These are phyloP conservation scores for Themeda triandra DNA, from an alignment of 176 grass and related monocot species.

Conservation along the genomic window DNA sequence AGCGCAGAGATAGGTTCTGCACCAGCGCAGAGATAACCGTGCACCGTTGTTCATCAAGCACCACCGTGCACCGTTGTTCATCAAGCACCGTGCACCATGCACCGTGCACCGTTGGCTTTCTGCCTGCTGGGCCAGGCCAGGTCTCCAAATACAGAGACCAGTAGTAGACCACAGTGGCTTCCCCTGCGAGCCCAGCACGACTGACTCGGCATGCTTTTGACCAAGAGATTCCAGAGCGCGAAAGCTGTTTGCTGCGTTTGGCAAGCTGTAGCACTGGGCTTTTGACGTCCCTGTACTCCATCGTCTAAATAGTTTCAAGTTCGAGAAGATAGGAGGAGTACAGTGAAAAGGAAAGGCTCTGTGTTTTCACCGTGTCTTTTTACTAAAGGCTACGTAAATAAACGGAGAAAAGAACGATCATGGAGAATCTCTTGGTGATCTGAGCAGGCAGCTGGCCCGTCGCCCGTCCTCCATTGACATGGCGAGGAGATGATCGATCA, in stretches of 20 bases:
- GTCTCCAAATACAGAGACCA: neutral
- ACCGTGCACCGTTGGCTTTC: too few species aligned
- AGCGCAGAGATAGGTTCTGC: neutral
- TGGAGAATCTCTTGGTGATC: constrained; percentile 39
- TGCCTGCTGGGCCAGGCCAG: neutral
- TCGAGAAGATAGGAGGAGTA: neutral
- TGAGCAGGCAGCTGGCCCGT: neutral
- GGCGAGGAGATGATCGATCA: neutral
- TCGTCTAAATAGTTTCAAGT: neutral
- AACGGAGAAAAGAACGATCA: neutral
- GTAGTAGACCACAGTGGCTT: neutral
- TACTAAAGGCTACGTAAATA: neutral
- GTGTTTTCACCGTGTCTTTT: neutral
- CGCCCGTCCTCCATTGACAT: constrained; percentile 6
- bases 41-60: too few species aligned
- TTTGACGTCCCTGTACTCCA: neutral
- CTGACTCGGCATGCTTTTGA: constrained; percentile 32
- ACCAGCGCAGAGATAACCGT: too few species aligned
- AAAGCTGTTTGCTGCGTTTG: constrained; percentile 13
- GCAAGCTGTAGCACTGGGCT: constrained; percentile 6
- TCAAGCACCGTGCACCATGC: too few species aligned
- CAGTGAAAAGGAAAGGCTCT: neutral
- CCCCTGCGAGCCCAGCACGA: neutral
- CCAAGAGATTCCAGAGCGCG: constrained; percentile 17
- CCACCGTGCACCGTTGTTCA: too few species aligned